These are phyloP conservation scores for Paecilomyces dactylethromorphus DNA, from an alignment of 2,329 filamentous ascomycete species.

Conservation along the genomic window DNA sequence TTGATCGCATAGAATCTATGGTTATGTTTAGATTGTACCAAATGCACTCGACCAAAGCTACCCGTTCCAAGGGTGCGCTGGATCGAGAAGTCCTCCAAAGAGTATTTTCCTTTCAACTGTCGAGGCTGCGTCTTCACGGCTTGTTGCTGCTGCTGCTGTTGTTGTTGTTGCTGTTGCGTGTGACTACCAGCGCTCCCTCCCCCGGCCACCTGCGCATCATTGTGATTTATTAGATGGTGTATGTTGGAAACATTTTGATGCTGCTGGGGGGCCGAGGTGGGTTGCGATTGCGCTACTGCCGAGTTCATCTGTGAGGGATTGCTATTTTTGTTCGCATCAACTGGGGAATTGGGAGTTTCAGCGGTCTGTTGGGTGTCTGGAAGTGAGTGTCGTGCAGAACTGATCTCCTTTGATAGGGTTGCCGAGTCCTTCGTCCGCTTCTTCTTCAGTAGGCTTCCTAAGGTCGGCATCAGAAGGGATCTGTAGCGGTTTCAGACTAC, in stretches of 20 bases:
- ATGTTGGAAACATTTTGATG: slow-evolving; percentile 70
- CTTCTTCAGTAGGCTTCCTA: slow-evolving; percentile 90
- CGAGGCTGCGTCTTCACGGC: slow-evolving; percentile 9
- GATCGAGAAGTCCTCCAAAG: slow-evolving; percentile 81
- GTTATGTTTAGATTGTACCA: slow-evolving; percentile 97
- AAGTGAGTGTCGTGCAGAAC: neutral
- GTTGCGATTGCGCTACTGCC: slow-evolving; percentile 26
- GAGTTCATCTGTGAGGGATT: slow-evolving; percentile 28
- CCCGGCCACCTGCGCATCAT: slow-evolving; percentile 35
- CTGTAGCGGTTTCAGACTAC: slow-evolving; percentile 15
- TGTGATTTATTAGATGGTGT: slow-evolving; percentile 71
- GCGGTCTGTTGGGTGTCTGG: neutral
- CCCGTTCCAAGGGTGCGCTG: slow-evolving; percentile 90
- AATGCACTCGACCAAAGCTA: slow-evolving; percentile 91
- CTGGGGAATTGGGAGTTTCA: slow-evolving; percentile 55
- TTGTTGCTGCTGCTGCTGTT: neutral
- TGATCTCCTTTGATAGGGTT: slow-evolving; percentile 35
- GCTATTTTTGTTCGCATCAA: slow-evolving; percentile 12
- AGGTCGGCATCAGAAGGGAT: slow-evolving; percentile 68
- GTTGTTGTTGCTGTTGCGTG: neutral
- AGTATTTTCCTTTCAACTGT: slow-evolving; percentile 69
- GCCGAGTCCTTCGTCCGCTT: slow-evolving; percentile 90
- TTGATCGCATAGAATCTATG: slow-evolving; percentile 98
- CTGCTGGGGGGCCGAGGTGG: slow-evolving; percentile 21
- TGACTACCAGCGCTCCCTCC: slow-evolving; percentile 10